A percentile compares a stretch with the other conserved stretches of the same genome.
These are phyloP conservation scores for Pleurostoma richardsiae DNA, from an alignment of 2,329 filamentous ascomycete species.

Conservation along the genomic window DNA sequence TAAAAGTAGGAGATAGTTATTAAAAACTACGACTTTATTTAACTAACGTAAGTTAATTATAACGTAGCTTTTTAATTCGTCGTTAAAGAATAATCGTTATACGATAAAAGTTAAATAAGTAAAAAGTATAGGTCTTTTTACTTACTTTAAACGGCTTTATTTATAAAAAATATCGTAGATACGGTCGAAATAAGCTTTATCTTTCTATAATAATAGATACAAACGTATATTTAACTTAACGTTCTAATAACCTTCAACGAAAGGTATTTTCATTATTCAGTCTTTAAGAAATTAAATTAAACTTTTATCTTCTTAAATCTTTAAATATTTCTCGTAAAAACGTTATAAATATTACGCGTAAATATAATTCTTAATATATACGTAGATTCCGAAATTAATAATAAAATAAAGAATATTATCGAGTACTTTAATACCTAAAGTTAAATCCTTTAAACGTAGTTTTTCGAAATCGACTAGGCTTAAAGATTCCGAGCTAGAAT, in stretches of 20 bases:
- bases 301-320: neutral
- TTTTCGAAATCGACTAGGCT: too few species aligned
- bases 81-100: neutral
- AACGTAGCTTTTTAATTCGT: neutral
- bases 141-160: neutral
- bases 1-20: neutral
- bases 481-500: too few species aligned
- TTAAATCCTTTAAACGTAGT: neutral
- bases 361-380: neutral
- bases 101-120: too few species aligned
- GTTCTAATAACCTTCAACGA: neutral
- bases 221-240: neutral
- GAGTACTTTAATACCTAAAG: neutral
- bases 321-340: neutral
- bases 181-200: neutral
- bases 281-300: neutral
- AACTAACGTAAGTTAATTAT: neutral
- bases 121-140: too few species aligned
- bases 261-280: too few species aligned
- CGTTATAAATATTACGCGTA: neutral
- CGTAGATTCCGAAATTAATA: neutral
- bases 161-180: neutral
- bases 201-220: neutral
- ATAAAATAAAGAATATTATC: too few species aligned
- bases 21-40: constrained; percentile 1